Evolutionary conservation across 441 rosid genomes (phyloP), one percentile per base, ranked within the genome.

Genomic region (Adansonia grandidieri): DNA sequence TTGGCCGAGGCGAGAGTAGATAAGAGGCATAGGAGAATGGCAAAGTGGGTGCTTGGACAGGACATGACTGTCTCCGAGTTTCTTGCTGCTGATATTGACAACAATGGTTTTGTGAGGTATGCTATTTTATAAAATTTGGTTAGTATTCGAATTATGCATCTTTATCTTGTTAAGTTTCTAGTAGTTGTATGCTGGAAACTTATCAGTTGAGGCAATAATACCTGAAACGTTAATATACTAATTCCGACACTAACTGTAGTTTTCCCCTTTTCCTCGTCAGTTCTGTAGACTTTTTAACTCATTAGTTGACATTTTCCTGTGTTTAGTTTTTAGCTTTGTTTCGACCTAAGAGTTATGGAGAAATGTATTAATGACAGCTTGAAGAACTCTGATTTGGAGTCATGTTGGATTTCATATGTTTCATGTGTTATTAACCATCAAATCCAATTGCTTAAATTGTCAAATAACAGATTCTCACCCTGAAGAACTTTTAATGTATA

Each of bases 1-100:
- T 83, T 96, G 87, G 95, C 93, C 51, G 98, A 94, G 84, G 97
- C 97, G 3, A 90, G 98, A 81, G 93, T 96, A 11, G 99, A 94
- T 86, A 94, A 90, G 87, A 82, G 97, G 82, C 91, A 91, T 54
- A 87, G 98, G 86, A 88, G 44, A 84, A 84, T 92, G 85, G 96
- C 92, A 0, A 93, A 96, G 82, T 90, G 91, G 92, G 98, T 96
- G 64, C 97, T 94, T 70, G 91, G 91, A 22, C 97, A 93, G 47
- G 85, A 85, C 76, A 89, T 96, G 98, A 93, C 98, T 57, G 85
- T 94, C 66, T 83, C 98, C 10, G 92, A 96, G 89, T 94, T 94
- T 86, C 91, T 96, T 75, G 95, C 96, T 63, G 97, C 98, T 0
- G 97, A 93, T 78, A 90, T 93, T 66, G 98, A 96, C 77, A 84